Percentiles rank a stretch among this genome's conserved stretches.
Conservation (phyloP, 2,329 filamentous ascomycete genomes). For the Pseudogymnoascus sp. region DNA sequence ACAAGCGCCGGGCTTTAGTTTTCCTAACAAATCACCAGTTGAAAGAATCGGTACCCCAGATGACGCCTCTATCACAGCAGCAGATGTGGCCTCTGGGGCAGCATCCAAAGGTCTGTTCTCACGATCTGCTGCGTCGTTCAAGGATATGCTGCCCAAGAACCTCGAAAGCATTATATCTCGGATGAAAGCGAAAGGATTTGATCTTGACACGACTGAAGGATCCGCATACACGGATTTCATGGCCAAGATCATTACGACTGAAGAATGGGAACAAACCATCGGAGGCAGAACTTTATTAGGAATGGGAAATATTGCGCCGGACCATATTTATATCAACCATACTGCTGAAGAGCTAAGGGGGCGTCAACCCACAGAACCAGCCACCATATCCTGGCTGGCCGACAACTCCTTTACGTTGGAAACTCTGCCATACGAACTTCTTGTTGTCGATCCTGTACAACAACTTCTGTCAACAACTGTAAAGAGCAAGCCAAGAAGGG, state of each 20-base stretch:
- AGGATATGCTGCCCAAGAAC: conserved; percentile 27
- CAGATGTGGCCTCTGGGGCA: background rate
- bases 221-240: conserved; percentile 23
- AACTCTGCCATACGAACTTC: conserved; percentile 36
- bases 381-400: conserved; percentile 30
- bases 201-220: background rate
- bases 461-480: conserved; percentile 15
- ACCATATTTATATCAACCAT: conserved; percentile 35
- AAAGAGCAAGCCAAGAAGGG: conserved; percentile 8
- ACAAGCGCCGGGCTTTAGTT: background rate
- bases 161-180: conserved; percentile 28
- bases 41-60: background rate
- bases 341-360: conserved; percentile 9
- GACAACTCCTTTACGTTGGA: conserved; percentile 34
- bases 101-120: background rate
- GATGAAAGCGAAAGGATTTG: conserved; percentile 17
- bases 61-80: background rate
- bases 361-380: conserved; percentile 14
- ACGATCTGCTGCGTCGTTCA: conserved; percentile 14
- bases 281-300: conserved; percentile 29
- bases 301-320: conserved; percentile 28
- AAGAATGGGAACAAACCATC: conserved; percentile 37
- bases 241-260: conserved; percentile 32
- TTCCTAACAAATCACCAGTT: background rate
- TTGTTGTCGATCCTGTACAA: conserved; percentile 26